phyloP scores from a whole-genome alignment of 179 eudicot genomes.

The Camellia oleifera region DNA sequence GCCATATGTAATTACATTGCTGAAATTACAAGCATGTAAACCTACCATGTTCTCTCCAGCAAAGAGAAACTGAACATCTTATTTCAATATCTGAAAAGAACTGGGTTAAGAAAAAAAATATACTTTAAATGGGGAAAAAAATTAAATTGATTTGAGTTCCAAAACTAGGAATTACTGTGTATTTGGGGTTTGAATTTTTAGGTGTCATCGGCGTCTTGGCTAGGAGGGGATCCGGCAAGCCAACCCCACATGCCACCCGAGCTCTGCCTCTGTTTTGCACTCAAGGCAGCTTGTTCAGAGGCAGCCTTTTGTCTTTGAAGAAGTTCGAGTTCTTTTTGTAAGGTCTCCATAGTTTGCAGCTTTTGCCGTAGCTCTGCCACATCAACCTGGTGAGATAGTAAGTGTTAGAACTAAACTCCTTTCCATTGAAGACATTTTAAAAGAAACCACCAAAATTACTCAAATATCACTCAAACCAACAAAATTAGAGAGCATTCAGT shows the following conservation, averaged over 20 bases:
- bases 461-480: background rate
- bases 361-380: conserved; percentile 94
- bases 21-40: too few relatives aligned
- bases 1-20: too few relatives aligned
- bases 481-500: background rate
- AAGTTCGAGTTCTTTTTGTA: conserved; percentile 87
- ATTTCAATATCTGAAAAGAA: too few relatives aligned
- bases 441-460: background rate
- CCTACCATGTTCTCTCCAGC: too few relatives aligned
- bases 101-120: too few relatives aligned
- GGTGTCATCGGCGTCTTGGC: conserved; percentile 41
- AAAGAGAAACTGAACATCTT: too few relatives aligned
- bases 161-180: conserved; percentile 16
- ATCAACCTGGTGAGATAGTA: conserved; percentile 59
- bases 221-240: conserved; percentile 78
- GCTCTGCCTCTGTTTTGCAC: conserved; percentile 66
- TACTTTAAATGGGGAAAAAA: background rate
- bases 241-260: conserved; percentile 98
- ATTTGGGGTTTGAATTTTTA: conserved; percentile 12
- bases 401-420: background rate
- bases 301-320: conserved; percentile 97
- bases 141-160: conserved; percentile 4
- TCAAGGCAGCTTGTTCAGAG: conserved; percentile 85
- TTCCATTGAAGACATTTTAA: background rate
- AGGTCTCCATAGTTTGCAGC: conserved; percentile 87